Conservation (phyloP, 225 moss, liverwort and hornwort species). For the Lunularia cruciata region DNA sequence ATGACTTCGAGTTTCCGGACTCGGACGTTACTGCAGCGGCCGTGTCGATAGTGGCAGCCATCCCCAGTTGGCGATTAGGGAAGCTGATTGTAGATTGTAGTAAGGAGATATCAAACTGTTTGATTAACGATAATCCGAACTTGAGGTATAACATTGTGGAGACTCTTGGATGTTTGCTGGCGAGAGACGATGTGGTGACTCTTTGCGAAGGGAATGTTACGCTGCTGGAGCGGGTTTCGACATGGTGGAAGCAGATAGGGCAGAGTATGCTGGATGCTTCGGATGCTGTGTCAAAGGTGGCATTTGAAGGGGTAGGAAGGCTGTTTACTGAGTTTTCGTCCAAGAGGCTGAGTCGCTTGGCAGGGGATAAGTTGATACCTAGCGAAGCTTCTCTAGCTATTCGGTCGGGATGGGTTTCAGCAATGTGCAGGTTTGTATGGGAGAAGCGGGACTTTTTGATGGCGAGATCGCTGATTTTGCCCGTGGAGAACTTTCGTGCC, state of each 20-base stretch:
- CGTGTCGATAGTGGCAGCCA: constrained; percentile 87
- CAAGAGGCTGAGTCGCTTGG: constrained; percentile 85
- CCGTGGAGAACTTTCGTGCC: constrained; percentile 81
- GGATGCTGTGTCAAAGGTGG: constrained; percentile 84
- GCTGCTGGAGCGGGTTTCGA: constrained; percentile 68
- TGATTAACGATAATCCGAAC: constrained; percentile 76
- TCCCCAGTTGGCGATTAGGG: constrained; percentile 87
- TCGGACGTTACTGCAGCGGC: constrained; percentile 93
- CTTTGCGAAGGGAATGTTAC: constrained; percentile 83
- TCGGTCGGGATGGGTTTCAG: constrained; percentile 85
- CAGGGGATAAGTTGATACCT: constrained; percentile 93
- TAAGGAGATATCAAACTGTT: constrained; percentile 76
- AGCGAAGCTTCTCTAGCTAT: constrained; percentile 90
- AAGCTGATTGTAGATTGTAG: constrained; percentile 79
- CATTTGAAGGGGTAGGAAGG: constrained; percentile 83
- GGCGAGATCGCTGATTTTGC: constrained; percentile 78
- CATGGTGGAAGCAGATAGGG: constrained; percentile 92
- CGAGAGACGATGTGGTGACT: constrained; percentile 86
- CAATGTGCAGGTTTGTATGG: constrained; percentile 94
- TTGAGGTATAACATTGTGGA: constrained; percentile 88
- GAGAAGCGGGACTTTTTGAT: constrained; percentile 76
- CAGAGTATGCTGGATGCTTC: constrained; percentile 84
- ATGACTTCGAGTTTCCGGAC: constrained; percentile 89
- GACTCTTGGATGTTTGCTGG: constrained; percentile 85
- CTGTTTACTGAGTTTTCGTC: constrained; percentile 87